Base-by-base conservation (phyloP, 2,329 filamentous ascomycete genomes). In the Hirsutella minnesotensis region DNA sequence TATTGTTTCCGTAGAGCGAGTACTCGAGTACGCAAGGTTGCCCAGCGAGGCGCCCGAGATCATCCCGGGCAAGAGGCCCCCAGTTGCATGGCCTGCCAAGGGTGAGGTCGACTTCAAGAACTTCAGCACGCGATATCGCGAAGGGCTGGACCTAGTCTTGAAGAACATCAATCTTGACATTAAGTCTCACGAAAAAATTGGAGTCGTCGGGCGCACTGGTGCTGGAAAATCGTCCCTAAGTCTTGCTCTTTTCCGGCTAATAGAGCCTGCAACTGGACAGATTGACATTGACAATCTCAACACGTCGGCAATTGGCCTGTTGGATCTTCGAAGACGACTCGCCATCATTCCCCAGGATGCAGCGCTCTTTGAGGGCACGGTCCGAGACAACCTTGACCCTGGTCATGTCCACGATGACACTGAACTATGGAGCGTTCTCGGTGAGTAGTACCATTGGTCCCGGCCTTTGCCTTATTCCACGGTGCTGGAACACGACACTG, bases 341-440 rank as follows among this genome's bases (percentile, higher is more conserved):
- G 90, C 92, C 43, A 98, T 98, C 56, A 98, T 98, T 51, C 92
- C 94, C 4, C 92, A 98, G 61, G 94, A 98, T 64, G 90, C 92
- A 24, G 90, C 90, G 49, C 77, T 98, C 47, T 98, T 98, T 55
- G 87, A 94, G 63, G 89, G 89, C 40, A 89, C 84, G 9, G 77
- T 98, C 49, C 79, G 92, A 51, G 92, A 98, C 64, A 98, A 98
- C 58, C 75, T 96, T 33, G 92, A 98, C 59, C 94, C 94, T 20
- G 86, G 84, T 22, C 86, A 95, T 60, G 86, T 94, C 43, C 89
- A 95, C 57, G 90, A 95, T 63, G 94, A 98, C 63, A 95, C 89
- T 5, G 92, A 96, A 59, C 72, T 98, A 29, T 98, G 92, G 92
- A 94, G 85, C 59, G 89, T 94, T 47, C 72, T 95, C 48, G 86